Evolutionary conservation across 768 basidiomycete species (phyloP), one percentile per base, ranked within the genome.

Genomic region (Harrya chromipes): DNA sequence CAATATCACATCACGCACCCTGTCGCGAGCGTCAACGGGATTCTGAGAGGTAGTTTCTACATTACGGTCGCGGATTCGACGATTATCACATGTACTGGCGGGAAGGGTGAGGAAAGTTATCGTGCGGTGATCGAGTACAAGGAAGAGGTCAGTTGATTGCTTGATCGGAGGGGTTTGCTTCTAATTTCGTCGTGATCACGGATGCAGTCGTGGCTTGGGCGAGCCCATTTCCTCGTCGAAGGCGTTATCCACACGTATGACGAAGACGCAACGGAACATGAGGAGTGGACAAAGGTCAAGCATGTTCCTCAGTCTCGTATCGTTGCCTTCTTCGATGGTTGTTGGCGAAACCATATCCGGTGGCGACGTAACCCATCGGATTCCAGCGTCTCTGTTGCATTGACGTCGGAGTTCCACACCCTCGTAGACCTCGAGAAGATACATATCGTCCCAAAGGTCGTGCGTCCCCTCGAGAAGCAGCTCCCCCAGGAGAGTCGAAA

Each of bases 41-140:
- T 99, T 29, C 70, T 99, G 40, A 80, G 93, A 47, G 95, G 94
- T 0, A 85, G 81, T 60, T 94, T 94, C 69, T 99, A 97, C 61
- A 81, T 92, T 40, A 97, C 93, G 0, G 81, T 97, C 39, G 72
- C 78, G 36, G 91, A 93, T 49, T 81, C 83, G 37, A 85, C 83
- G 7, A 81, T 88, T 44, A 81, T 95, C 58, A 93, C 90, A 27
- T 93, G 90, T 66, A 76, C 75, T 17, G 87, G 89, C 6, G 83
- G 83, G 2, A 79, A 77, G 50, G 74, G 75, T 13, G 78, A 75
- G 31, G 72, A 78, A 54, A 80, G 78, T 62, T 83, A 89, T 59
- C 78, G 94, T 52, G 78, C 92, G 4, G 77, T 98, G 57, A 81
- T 97, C 49, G 91, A 94, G 61, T 98, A 95, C 72, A 94, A 93